Conservation (phyloP, 345 rosid genomes). For the Linum trigynum region DNA sequence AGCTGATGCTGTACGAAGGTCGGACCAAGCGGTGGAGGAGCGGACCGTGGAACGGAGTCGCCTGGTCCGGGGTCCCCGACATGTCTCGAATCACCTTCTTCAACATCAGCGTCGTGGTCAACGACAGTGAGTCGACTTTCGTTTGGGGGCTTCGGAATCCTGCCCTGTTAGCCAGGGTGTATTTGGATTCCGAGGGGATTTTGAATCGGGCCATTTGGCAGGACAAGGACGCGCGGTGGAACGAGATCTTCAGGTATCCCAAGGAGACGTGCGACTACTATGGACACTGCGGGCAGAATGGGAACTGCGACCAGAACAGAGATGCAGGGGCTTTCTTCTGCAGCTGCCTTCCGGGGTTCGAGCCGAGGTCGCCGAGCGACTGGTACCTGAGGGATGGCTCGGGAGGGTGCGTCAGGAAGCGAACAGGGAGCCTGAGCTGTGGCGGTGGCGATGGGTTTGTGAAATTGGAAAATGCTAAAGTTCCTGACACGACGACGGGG, state of each 20-base stretch:
- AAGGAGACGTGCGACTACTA: slow-evolving; percentile 58
- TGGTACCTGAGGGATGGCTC: slow-evolving; percentile 49
- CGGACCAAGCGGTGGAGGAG: slow-evolving; percentile 28
- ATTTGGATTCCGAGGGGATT: slow-evolving; percentile 2
- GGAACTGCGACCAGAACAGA: slow-evolving; percentile 28
- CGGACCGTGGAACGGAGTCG: not conserved
- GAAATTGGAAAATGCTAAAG: slow-evolving; percentile 20
- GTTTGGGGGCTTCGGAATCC: not conserved
- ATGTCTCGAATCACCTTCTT: no score
- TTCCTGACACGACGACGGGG: slow-evolving; percentile 38
- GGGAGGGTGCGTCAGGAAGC: slow-evolving; percentile 41
- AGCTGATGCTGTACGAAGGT: slow-evolving; percentile 37
- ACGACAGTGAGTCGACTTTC: slow-evolving; percentile 1
- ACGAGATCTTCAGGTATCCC: slow-evolving; percentile 33
- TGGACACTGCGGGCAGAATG: slow-evolving; percentile 43
- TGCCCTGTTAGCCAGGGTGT: not conserved
- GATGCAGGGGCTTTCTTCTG: slow-evolving; percentile 37
- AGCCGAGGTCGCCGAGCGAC: slow-evolving; percentile 34
- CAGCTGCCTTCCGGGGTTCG: slow-evolving; percentile 53
- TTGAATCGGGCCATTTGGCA: not conserved
- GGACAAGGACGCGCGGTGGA: slow-evolving; percentile 29
- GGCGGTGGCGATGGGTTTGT: slow-evolving; percentile 18
- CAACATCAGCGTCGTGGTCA: not conserved
- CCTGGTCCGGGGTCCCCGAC: slow-evolving; percentile 5
- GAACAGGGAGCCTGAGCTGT: not conserved